phyloP scores from a whole-genome alignment of 352 stramenopile genomes.

The Thalassiosira ordinaria region DNA sequence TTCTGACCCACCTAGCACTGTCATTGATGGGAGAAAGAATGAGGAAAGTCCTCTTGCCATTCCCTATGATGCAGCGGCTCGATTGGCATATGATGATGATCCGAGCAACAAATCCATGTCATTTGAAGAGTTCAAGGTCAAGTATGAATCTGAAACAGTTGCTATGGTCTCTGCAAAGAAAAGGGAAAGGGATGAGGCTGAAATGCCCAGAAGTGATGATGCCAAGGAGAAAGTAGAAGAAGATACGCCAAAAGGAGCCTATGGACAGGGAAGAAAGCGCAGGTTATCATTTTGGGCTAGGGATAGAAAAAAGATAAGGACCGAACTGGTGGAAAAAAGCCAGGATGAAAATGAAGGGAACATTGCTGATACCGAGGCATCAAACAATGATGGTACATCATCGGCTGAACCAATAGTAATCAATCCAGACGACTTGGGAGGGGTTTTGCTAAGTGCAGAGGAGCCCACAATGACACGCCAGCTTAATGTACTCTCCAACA shows the following conservation, averaged over 20 bases:
- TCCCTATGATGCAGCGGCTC: slow-evolving; percentile 32
- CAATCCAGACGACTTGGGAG: slow-evolving; percentile 66
- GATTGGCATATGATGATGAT: slow-evolving; percentile 43
- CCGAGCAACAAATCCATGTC: slow-evolving; percentile 32
- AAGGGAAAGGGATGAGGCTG: slow-evolving; percentile 32
- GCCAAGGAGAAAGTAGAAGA: slow-evolving; percentile 22
- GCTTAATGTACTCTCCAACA: slow-evolving; percentile 84
- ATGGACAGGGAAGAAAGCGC: slow-evolving; percentile 46
- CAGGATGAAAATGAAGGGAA: neutral
- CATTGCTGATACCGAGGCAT: slow-evolving; percentile 2
- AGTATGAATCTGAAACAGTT: slow-evolving; percentile 36
- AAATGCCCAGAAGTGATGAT: slow-evolving; percentile 22
- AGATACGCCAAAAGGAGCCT: slow-evolving; percentile 49
- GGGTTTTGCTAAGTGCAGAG: slow-evolving; percentile 74
- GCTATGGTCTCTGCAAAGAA: slow-evolving; percentile 53
- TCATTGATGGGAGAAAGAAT: too few relatives aligned
- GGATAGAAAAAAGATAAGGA: neutral
- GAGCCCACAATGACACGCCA: slow-evolving; percentile 83
- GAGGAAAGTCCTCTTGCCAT: slow-evolving; percentile 21
- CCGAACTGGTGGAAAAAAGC: too few relatives aligned
- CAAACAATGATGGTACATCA: slow-evolving; percentile 7
- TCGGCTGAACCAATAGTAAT: slow-evolving; percentile 38
- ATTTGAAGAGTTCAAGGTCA: slow-evolving; percentile 53
- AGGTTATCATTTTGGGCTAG: slow-evolving; percentile 25
- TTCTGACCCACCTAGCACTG: neutral